phyloP scores from a whole-genome alignment of 495 filamentous ascomycete species.

The Rostrohypoxylon terebratum region DNA sequence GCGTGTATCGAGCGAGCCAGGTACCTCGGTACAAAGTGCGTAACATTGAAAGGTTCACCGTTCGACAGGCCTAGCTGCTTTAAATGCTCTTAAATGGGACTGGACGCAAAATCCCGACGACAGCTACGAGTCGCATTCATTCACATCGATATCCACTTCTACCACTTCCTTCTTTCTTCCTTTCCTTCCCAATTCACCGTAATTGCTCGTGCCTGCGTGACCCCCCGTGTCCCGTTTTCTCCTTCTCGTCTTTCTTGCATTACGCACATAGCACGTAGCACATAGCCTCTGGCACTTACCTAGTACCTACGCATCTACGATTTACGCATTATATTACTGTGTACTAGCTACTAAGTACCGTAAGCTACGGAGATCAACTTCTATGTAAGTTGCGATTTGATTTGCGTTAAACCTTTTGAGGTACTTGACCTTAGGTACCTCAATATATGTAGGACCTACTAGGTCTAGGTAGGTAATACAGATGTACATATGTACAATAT shows the following conservation, averaged over 20 bases:
- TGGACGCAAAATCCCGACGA: slow-evolving; percentile 42
- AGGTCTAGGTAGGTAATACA: too few species aligned
- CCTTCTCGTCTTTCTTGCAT: slow-evolving; percentile 2
- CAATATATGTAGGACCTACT: too few species aligned
- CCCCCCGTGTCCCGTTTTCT: slow-evolving; percentile 25
- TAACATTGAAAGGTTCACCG: background rate
- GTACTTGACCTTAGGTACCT: too few species aligned
- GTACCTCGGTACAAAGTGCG: slow-evolving; percentile 3
- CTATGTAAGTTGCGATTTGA: background rate
- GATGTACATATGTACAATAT: too few species aligned
- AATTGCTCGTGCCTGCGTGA: slow-evolving; percentile 24
- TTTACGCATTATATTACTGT: background rate
- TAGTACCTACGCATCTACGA: background rate
- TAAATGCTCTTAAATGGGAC: slow-evolving; percentile 31
- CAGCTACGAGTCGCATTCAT: slow-evolving; percentile 42
- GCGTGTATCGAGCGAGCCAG: slow-evolving; percentile 4
- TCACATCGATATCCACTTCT: slow-evolving; percentile 23
- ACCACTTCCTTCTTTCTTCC: slow-evolving; percentile 13
- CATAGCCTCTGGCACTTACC: too few species aligned
- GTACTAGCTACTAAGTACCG: too few species aligned
- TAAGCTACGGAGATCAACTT: background rate
- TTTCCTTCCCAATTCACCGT: slow-evolving; percentile 13
- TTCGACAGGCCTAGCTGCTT: slow-evolving; percentile 17
- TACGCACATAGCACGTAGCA: background rate
- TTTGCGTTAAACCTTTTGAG: too few species aligned